Percentiles rank a stretch among this genome's conserved stretches.
These are phyloP conservation scores for Breynia disticha DNA, from an alignment of 441 rosid species.

Conservation along the genomic window DNA sequence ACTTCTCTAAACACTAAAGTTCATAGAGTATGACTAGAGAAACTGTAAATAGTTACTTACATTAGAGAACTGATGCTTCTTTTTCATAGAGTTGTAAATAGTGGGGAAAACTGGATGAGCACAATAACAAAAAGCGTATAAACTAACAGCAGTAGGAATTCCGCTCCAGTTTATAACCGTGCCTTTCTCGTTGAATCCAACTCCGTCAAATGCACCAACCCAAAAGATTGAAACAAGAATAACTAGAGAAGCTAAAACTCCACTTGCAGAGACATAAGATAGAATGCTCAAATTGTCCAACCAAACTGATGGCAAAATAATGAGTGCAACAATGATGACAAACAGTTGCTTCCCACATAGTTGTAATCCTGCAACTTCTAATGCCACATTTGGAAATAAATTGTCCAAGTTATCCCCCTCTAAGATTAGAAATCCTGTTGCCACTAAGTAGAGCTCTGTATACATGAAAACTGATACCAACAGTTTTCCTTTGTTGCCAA, in stretches of 20 bases:
- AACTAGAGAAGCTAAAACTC: constrained; percentile 68
- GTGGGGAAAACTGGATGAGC: constrained; percentile 92
- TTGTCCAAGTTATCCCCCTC: constrained; percentile 79
- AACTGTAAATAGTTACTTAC: constrained; percentile 31
- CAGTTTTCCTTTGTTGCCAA: constrained; percentile 59
- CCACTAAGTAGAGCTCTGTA: constrained; percentile 65
- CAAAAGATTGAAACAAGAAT: constrained; percentile 60
- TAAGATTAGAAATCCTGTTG: constrained; percentile 71
- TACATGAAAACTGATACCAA: constrained; percentile 56
- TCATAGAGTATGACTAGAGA: too few species aligned
- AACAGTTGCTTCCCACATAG: constrained; percentile 45
- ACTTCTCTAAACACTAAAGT: too few species aligned
- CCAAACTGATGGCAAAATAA: constrained; percentile 76
- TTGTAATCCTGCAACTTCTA: constrained; percentile 38
- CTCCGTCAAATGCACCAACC: constrained; percentile 59
- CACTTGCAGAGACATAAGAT: constrained; percentile 78
- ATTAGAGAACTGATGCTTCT: constrained; percentile 61
- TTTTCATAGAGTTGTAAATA: constrained; percentile 67
- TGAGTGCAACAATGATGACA: constrained; percentile 53
- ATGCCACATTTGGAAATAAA: constrained; percentile 34
- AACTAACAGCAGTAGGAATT: constrained; percentile 65
- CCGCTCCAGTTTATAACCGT: constrained; percentile 38
- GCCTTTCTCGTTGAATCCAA: constrained; percentile 55
- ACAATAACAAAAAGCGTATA: constrained; percentile 78
- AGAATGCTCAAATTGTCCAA: constrained; percentile 64